Percentiles rank a stretch among this genome's conserved stretches.
These are phyloP conservation scores for Raphidocelis subcapitata DNA, from an alignment of 139 green algal genomes.

Conservation along the genomic window DNA sequence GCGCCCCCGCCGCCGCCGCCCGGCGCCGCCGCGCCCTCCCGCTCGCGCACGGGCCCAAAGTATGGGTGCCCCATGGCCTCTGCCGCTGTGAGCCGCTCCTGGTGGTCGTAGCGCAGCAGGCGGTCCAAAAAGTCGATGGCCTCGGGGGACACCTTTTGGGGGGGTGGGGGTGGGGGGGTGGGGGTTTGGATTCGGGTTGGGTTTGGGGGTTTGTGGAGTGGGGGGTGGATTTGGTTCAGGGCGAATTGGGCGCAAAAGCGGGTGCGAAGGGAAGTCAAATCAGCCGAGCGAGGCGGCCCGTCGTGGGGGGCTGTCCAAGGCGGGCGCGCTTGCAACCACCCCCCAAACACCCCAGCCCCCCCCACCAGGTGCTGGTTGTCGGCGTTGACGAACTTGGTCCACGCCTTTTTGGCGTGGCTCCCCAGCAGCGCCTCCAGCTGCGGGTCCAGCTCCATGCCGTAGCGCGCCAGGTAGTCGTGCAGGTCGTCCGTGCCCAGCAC, in stretches of 20 bases:
- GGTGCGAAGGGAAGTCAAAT: too few species aligned
- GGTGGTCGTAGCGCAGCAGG: constrained; percentile 93
- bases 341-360: too few species aligned
- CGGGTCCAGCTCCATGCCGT: constrained; percentile 94
- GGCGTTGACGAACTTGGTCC: constrained; percentile 90
- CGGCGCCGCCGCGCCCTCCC: constrained; percentile 28
- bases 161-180: too few species aligned
- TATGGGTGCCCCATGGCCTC: constrained; percentile 97
- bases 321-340: too few species aligned
- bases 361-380: constrained; percentile 97
- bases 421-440: constrained; percentile 91
- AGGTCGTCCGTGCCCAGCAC: constrained; percentile 95
- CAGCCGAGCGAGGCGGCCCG: too few species aligned
- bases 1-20: neutral
- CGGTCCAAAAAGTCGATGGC: constrained; percentile 97
- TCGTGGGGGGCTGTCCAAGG: too few species aligned
- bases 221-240: too few species aligned
- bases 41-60: constrained; percentile 81
- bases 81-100: constrained; percentile 33
- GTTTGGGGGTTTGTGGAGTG: too few species aligned
- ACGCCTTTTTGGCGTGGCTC: constrained; percentile 84
- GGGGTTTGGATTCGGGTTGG: too few species aligned
- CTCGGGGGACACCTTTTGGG: constrained; percentile 88
- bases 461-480: constrained; percentile 90
- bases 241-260: too few species aligned